phyloP scores from a whole-genome alignment of 176 grass and related monocot genomes.

The Pontederia paniculata region DNA sequence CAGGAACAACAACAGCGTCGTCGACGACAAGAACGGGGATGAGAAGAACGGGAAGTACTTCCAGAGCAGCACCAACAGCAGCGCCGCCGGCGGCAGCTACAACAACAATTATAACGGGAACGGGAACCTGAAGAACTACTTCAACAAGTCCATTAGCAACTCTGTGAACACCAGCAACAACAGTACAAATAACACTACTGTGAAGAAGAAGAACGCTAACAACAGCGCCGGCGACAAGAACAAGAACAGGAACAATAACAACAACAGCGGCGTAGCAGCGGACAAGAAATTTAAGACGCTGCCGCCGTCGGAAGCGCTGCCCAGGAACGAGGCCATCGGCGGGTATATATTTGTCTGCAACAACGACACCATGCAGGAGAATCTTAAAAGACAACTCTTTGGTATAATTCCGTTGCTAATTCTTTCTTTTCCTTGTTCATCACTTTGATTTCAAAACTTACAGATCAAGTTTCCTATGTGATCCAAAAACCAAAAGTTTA shows the following conservation, averaged over 20 bases:
- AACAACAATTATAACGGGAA: background rate
- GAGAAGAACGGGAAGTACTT: conserved; percentile 24
- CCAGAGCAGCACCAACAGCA: background rate
- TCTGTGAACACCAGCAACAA: conserved; percentile 5
- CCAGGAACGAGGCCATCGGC: conserved; percentile 60
- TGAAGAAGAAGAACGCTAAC: conserved; percentile 12
- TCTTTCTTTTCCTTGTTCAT: background rate
- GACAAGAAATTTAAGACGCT: conserved; percentile 98
- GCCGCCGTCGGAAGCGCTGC: conserved; percentile 76
- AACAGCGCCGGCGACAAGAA: conserved; percentile 32
- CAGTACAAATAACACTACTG: background rate
- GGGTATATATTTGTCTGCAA: conserved; percentile 99
- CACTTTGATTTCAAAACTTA: no score
- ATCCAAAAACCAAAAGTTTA: no score
- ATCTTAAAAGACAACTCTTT: conserved; percentile 84
- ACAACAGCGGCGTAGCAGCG: conserved; percentile 13
- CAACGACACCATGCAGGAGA: conserved; percentile 99
- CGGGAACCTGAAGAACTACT: conserved; percentile 12
- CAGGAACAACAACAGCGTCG: conserved; percentile 48
- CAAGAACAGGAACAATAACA: conserved; percentile 19
- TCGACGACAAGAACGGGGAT: conserved; percentile 5
- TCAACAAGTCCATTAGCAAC: conserved; percentile 7
- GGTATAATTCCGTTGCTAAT: conserved; percentile 25
- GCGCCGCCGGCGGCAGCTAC: background rate
- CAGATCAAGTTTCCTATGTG: no score